Conservation (phyloP, 768 basidiomycete species). For the Cyclocybe aegerita region DNA sequence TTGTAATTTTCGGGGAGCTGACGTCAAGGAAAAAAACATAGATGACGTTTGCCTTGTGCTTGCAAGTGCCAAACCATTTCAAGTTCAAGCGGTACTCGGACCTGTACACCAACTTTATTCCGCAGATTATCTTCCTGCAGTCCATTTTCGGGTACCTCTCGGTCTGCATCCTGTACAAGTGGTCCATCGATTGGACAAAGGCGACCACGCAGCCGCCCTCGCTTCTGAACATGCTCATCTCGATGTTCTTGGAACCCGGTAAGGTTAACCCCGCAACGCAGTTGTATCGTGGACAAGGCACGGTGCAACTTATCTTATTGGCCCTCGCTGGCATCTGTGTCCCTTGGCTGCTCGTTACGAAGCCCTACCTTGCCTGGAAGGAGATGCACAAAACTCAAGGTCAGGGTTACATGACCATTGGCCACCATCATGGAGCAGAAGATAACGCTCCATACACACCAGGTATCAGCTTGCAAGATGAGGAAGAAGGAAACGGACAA, state of each 20-base stretch:
- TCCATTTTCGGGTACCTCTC: constrained; percentile 98
- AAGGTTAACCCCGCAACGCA: constrained; percentile 64
- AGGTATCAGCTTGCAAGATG: constrained; percentile 68
- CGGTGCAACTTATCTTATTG: constrained; percentile 78
- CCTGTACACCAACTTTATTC: constrained; percentile 94
- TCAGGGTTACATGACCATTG: constrained; percentile 80
- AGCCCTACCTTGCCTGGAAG: constrained; percentile 90
- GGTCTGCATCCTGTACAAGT: constrained; percentile 95
- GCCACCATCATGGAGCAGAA: constrained; percentile 55
- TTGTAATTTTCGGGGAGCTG: constrained; percentile 1
- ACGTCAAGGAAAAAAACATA: constrained; percentile 30
- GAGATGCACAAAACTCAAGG: constrained; percentile 82
- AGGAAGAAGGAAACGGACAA: constrained; percentile 79
- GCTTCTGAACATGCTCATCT: constrained; percentile 92
- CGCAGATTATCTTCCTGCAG: constrained; percentile 96
- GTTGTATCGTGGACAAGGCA: constrained; percentile 86
- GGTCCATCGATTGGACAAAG: constrained; percentile 89
- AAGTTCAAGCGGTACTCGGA: constrained; percentile 86
- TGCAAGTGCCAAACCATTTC: constrained; percentile 94
- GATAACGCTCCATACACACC: constrained; percentile 50
- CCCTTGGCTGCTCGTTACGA: constrained; percentile 90
- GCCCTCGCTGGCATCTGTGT: constrained; percentile 83
- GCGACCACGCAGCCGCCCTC: constrained; percentile 76
- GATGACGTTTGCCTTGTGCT: constrained; percentile 98
- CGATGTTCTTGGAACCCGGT: constrained; percentile 94